Conservation (phyloP, 805 yeast species). For the Yamadazyma kitorensis region DNA sequence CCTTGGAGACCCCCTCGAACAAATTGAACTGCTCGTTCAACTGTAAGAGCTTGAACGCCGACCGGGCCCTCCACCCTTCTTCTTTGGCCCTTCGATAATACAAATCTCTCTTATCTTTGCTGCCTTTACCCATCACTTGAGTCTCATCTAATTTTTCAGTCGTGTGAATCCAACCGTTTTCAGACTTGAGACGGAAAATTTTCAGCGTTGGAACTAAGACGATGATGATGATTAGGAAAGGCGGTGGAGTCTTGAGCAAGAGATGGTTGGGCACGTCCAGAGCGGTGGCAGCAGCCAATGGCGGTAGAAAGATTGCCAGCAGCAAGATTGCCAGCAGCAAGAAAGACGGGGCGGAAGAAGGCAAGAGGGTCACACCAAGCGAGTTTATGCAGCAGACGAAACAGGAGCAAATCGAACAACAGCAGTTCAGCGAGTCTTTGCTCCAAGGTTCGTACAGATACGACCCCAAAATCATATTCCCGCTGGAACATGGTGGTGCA, state of each 20-base stretch:
- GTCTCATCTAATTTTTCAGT: conserved; percentile 3
- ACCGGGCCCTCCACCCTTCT: conserved; percentile 96
- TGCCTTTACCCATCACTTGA: conserved; percentile 83
- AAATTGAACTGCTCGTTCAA: conserved; percentile 86
- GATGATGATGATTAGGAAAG: neutral
- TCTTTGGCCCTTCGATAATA: conserved; percentile 94
- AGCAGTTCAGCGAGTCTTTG: conserved; percentile 25
- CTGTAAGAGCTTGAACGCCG: conserved; percentile 92
- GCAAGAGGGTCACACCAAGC: conserved; percentile 21
- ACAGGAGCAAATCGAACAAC: conserved; percentile 22
- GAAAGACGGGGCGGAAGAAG: neutral
- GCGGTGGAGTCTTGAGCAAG: too few relatives aligned
- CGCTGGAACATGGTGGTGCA: too few relatives aligned
- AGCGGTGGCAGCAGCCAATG: too few relatives aligned
- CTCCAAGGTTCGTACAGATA: conserved; percentile 25
- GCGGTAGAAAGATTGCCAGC: neutral
- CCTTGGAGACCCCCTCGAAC: conserved; percentile 69
- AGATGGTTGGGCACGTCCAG: conserved; percentile 4
- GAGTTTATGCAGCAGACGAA: conserved; percentile 29
- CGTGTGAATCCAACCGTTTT: neutral
- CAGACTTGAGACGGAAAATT: neutral
- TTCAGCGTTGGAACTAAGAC: neutral
- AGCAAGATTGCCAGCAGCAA: neutral
- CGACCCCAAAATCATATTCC: conserved; percentile 32
- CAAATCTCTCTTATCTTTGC: conserved; percentile 91